A percentile compares a stretch with the other conserved stretches of the same genome.
Conservation (phyloP, 257 asterid genomes). For the Nicotiana otophora region DNA sequence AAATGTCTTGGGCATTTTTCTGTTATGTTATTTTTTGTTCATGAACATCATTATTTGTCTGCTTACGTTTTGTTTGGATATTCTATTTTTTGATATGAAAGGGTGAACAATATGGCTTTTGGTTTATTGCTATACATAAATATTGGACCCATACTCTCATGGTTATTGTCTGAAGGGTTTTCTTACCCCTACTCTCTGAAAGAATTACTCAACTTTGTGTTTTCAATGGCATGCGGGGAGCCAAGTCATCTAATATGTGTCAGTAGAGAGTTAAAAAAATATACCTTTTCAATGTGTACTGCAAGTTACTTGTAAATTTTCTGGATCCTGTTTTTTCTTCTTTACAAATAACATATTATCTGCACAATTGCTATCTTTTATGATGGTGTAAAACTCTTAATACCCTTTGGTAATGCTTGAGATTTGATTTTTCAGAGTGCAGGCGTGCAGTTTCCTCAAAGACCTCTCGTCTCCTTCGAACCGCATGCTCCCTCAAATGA, state of each 20-base stretch:
- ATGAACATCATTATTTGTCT: not conserved
- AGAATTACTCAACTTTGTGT: not conserved
- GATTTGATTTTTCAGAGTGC: constrained; percentile 55
- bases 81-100: not conserved
- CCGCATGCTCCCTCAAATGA: constrained; percentile 35
- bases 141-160: not conserved
- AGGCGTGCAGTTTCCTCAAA: constrained; percentile 86
- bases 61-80: not conserved
- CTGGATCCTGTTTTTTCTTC: not conserved
- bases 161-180: not conserved
- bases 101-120: not conserved
- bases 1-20: too few species aligned
- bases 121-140: not conserved
- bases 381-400: not conserved
- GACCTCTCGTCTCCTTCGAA: constrained; percentile 35
- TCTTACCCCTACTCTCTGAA: not conserved
- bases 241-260: not conserved
- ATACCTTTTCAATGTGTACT: not conserved
- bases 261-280: not conserved
- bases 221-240: not conserved
- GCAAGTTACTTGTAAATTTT: not conserved
- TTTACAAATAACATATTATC: not conserved
- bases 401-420: constrained; percentile 5
- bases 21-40: not conserved
- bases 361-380: not conserved